Conservation (phyloP, 2,329 filamentous ascomycete species). For the Erysiphe neolycopersici region DNA sequence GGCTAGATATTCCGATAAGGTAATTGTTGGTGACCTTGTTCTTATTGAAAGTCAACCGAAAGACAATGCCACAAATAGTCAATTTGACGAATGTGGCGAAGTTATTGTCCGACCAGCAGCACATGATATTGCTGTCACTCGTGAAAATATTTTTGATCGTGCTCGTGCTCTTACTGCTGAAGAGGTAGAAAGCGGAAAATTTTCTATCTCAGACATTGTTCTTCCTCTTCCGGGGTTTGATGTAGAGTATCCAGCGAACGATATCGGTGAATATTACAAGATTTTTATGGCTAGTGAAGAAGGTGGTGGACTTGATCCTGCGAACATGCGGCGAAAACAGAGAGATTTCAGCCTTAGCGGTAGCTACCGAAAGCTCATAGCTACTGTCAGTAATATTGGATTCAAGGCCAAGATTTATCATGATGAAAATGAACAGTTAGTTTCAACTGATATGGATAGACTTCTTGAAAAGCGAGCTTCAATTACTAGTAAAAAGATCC, state of each 20-base stretch:
- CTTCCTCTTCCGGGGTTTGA: conserved; percentile 83
- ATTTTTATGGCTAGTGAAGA: conserved; percentile 59
- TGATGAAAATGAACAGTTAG: conserved; percentile 55
- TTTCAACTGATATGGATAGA: conserved; percentile 58
- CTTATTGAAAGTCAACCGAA: conserved; percentile 7
- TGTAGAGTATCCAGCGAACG: conserved; percentile 62
- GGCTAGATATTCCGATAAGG: conserved; percentile 41
- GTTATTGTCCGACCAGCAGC: conserved; percentile 24
- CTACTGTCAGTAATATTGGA: conserved; percentile 25
- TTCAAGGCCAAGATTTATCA: conserved; percentile 45
- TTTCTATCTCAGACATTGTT: conserved; percentile 66
- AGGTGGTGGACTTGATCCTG: conserved; percentile 57
- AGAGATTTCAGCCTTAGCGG: conserved; percentile 75
- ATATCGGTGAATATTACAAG: conserved; percentile 58
- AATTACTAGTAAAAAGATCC: not conserved
- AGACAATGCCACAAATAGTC: conserved; percentile 6
- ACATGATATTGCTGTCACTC: conserved; percentile 25
- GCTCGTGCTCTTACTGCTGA: conserved; percentile 48
- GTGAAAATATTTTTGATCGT: conserved; percentile 32
- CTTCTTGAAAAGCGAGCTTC: conserved; percentile 1
- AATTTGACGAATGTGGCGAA: conserved; percentile 16
- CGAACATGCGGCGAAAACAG: conserved; percentile 63
- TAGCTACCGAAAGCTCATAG: conserved; percentile 62
- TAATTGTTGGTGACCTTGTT: conserved; percentile 57
- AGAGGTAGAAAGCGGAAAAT: conserved; percentile 54